A percentile compares a stretch with the other conserved stretches of the same genome.
phyloP scores from a whole-genome alignment of 2,329 filamentous ascomycete species.

The Pseudogymnoascus verrucosus region DNA sequence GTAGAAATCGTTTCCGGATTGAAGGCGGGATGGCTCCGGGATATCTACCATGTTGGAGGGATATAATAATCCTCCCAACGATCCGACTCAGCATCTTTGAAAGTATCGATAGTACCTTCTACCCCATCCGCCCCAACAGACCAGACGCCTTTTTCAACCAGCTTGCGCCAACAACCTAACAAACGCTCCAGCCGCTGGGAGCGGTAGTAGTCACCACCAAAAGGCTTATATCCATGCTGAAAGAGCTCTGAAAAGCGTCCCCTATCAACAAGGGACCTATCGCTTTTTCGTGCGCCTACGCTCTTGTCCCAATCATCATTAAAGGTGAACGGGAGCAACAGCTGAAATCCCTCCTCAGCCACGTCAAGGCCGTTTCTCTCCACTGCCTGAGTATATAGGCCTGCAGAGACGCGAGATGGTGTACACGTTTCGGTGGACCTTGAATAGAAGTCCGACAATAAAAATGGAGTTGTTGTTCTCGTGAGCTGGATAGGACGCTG shows the following conservation, averaged over 20 bases:
- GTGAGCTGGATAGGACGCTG: conserved; percentile 17
- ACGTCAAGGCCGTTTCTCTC: neutral
- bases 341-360: neutral
- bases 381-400: neutral
- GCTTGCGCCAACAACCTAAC: conserved; percentile 22
- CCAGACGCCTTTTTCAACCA: conserved; percentile 25
- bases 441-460: neutral
- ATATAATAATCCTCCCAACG: conserved; percentile 17
- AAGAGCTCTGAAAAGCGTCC: conserved; percentile 23
- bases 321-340: neutral
- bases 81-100: conserved; percentile 21
- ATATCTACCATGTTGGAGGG: neutral
- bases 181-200: conserved; percentile 21
- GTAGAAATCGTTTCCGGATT: neutral
- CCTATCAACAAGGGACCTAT: conserved; percentile 12
- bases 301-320: neutral
- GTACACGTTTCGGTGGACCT: neutral
- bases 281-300: neutral
- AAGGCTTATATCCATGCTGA: conserved; percentile 29
- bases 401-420: neutral
- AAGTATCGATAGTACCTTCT: conserved; percentile 24
- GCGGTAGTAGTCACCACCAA: conserved; percentile 26
- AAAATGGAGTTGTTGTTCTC: conserved; percentile 23
- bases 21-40: neutral
- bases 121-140: conserved; percentile 22